phyloP scores from a whole-genome alignment of 2,329 filamentous ascomycete species.

The Neoarthrinium moseri region DNA sequence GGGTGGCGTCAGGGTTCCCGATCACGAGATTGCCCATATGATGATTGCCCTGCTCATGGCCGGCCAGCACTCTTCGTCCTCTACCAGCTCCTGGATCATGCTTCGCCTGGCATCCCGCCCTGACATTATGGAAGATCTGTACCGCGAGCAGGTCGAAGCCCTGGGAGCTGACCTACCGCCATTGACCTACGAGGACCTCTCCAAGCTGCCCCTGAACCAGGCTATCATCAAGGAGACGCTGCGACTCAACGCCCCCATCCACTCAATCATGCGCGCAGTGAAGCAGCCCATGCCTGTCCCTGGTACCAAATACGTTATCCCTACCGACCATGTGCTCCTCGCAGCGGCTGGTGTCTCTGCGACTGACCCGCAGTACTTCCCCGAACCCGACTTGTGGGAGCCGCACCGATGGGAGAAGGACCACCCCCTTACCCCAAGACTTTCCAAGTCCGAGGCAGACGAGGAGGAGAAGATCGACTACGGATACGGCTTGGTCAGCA shows the following conservation, averaged over 20 bases:
- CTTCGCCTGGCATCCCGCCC: conserved; percentile 76
- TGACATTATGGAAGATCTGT: conserved; percentile 76
- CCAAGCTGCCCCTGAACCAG: conserved; percentile 76
- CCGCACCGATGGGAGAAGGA: conserved; percentile 85
- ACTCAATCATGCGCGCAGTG: conserved; percentile 91
- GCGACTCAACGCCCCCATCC: conserved; percentile 86
- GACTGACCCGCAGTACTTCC: conserved; percentile 72
- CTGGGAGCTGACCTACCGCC: conserved; percentile 74
- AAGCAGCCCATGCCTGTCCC: conserved; percentile 83
- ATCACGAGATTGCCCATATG: conserved; percentile 85
- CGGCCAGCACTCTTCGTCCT: conserved; percentile 85
- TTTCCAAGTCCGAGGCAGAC: conserved; percentile 43
- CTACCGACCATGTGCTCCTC: conserved; percentile 76
- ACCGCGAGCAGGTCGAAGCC: conserved; percentile 73
- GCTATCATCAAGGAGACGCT: conserved; percentile 91
- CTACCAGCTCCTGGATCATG: conserved; percentile 82
- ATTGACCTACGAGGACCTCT: conserved; percentile 74
- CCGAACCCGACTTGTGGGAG: conserved; percentile 79
- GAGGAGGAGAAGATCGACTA: conserved; percentile 83
- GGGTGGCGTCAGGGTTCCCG: conserved; percentile 74
- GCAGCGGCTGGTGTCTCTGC: conserved; percentile 82
- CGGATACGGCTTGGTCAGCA: conserved; percentile 88
- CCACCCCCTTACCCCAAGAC: conserved; percentile 51
- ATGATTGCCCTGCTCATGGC: conserved; percentile 94
- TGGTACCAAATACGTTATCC: conserved; percentile 80